Evolutionary conservation across 495 filamentous ascomycete genomes (phyloP).

Genomic region (Halenospora varia): DNA sequence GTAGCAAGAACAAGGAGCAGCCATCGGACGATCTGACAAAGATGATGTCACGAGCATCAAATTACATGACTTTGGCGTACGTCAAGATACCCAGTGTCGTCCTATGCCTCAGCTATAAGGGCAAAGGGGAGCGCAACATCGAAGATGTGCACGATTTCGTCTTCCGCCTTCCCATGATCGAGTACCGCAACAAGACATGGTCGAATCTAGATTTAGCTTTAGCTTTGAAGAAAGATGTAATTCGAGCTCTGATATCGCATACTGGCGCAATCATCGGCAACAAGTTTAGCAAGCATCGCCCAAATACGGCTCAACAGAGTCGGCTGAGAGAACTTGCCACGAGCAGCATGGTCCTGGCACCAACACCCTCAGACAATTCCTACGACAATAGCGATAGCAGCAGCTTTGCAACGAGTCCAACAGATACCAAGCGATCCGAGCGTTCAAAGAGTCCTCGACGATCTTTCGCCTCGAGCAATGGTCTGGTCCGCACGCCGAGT

Average conservation of each 20-base stretch:
- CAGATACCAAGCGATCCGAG: conserved; percentile 13
- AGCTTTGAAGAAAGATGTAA: conserved; percentile 88
- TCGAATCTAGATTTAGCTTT: conserved; percentile 94
- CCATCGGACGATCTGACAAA: conserved; percentile 90
- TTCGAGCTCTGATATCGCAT: conserved; percentile 90
- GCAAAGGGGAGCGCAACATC: conserved; percentile 88
- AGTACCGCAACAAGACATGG: conserved; percentile 98
- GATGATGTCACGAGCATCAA: conserved; percentile 93
- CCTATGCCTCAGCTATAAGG: conserved; percentile 94
- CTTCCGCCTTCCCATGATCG: conserved; percentile 89
- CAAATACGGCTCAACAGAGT: conserved; percentile 70
- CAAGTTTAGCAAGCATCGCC: conserved; percentile 81
- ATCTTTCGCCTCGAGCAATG: conserved; percentile 24
- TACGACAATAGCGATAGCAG: conserved; percentile 26
- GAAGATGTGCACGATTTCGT: conserved; percentile 97
- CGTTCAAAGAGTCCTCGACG: conserved; percentile 23
- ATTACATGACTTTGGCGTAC: conserved; percentile 95
- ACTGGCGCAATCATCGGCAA: conserved; percentile 95
- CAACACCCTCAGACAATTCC: conserved; percentile 17
- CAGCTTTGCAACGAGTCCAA: conserved; percentile 16
- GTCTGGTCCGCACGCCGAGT: conserved; percentile 13
- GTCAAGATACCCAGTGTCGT: conserved; percentile 94
- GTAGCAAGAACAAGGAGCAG: conserved; percentile 48
- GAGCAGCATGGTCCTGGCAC: conserved; percentile 48
- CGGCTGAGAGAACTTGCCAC: conserved; percentile 76